Conservation (phyloP, 2,329 filamentous ascomycete species). For the Neocucurbitaria cava region DNA sequence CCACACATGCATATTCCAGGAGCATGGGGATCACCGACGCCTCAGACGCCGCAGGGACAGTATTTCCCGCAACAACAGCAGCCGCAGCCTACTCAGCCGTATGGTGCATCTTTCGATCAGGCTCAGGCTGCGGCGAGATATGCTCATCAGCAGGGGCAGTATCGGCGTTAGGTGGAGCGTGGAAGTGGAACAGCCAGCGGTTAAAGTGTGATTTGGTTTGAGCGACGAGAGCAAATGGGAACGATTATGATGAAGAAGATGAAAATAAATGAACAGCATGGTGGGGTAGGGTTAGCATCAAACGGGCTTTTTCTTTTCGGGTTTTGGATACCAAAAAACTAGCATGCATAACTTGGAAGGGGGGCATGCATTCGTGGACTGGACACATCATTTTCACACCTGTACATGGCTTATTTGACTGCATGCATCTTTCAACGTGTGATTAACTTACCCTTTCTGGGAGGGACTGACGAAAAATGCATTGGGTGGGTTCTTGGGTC, state of each 20-base stretch:
- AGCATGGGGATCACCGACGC: constrained; percentile 36
- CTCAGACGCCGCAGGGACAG: constrained; percentile 33
- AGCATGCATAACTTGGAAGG: too few relatives aligned
- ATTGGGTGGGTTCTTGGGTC: too few relatives aligned
- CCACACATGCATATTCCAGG: constrained; percentile 36
- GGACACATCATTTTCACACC: too few relatives aligned
- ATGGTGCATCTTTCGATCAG: constrained; percentile 41
- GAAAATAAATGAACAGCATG: neutral
- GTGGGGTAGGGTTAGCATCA: neutral
- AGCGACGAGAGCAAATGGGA: neutral
- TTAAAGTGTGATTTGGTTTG: neutral
- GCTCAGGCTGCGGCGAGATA: constrained; percentile 36
- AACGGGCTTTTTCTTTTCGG: neutral
- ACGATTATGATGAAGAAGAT: too few relatives aligned
- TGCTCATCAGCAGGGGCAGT: constrained; percentile 34
- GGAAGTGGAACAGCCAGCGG: neutral
- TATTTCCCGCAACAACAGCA: constrained; percentile 34
- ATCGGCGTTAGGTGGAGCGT: neutral
- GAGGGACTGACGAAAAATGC: too few relatives aligned
- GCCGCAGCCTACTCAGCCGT: constrained; percentile 36
- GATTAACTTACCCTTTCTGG: too few relatives aligned
- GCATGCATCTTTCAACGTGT: too few relatives aligned
- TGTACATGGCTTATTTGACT: too few relatives aligned
- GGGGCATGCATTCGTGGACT: too few relatives aligned
- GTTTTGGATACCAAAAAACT: too few relatives aligned